Conservation (phyloP, 345 rosid genomes). For the Populus simonii region DNA sequence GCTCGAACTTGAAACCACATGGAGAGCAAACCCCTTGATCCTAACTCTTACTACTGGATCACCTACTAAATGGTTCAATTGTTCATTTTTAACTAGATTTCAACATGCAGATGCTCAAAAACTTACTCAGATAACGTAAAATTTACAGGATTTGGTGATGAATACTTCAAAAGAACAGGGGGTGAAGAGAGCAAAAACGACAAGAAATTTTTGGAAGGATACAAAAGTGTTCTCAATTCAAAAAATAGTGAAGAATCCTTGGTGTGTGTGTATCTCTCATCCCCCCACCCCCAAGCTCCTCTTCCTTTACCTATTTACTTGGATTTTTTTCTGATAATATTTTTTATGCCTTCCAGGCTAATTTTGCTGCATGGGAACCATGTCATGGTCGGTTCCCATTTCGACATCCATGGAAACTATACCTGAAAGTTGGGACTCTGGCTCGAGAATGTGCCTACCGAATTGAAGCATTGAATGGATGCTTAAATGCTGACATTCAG, state of each 20-base stretch:
- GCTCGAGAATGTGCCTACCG: slow-evolving; percentile 59
- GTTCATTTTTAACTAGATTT: background rate
- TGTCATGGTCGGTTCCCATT: slow-evolving; percentile 65
- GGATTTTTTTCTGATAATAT: background rate
- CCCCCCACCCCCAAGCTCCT: background rate
- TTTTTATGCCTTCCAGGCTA: slow-evolving; percentile 41
- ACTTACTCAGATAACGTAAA: background rate
- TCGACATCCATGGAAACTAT: slow-evolving; percentile 77
- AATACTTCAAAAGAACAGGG: slow-evolving; percentile 33
- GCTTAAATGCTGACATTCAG: slow-evolving; percentile 39
- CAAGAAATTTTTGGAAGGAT: slow-evolving; percentile 40
- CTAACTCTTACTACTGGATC: no score
- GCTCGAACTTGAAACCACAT: no score
- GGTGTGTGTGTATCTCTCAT: slow-evolving; percentile 37
- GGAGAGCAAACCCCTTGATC: no score
- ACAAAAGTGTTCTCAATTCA: slow-evolving; percentile 55
- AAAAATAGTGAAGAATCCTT: slow-evolving; percentile 62
- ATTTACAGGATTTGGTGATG: slow-evolving; percentile 57
- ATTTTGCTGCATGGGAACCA: slow-evolving; percentile 88
- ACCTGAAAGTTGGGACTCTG: slow-evolving; percentile 47
- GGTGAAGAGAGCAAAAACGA: slow-evolving; percentile 25
- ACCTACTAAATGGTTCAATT: background rate
- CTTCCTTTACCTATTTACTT: background rate
- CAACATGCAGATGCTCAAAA: background rate
- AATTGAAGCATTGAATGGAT: slow-evolving; percentile 57